Evolutionary conservation across 306 rosid species (phyloP).

Genomic region (Quercus alba): DNA sequence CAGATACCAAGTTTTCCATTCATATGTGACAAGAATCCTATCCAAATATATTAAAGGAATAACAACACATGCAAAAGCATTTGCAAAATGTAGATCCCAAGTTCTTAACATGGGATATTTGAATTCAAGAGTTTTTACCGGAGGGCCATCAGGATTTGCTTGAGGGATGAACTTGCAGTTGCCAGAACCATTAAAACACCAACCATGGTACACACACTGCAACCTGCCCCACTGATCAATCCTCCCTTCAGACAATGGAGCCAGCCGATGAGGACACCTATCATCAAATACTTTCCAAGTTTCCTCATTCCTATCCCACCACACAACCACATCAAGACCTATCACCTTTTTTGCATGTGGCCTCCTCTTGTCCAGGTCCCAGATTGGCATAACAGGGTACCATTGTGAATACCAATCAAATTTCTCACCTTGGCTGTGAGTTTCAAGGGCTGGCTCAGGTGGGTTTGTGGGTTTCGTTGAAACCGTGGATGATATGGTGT

Average conservation of each 20-base stretch:
- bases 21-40: not conserved
- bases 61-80: not conserved
- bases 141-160: slow-evolving; percentile 78
- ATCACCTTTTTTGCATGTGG: slow-evolving; percentile 77
- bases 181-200: slow-evolving; percentile 92
- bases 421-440: slow-evolving; percentile 26
- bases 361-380: slow-evolving; percentile 75
- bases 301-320: slow-evolving; percentile 91
- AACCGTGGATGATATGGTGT: slow-evolving; percentile 51
- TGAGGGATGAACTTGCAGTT: slow-evolving; percentile 87
- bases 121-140: slow-evolving; percentile 35
- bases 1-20: not conserved
- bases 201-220: slow-evolving; percentile 96
- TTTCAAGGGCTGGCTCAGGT: slow-evolving; percentile 27
- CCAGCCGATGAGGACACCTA: slow-evolving; percentile 85
- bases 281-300: slow-evolving; percentile 88
- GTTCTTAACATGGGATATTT: not conserved
- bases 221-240: slow-evolving; percentile 92
- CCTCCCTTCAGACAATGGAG: slow-evolving; percentile 91
- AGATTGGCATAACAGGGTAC: slow-evolving; percentile 84
- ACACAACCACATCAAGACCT: slow-evolving; percentile 88
- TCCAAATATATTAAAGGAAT: not conserved
- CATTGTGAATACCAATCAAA: slow-evolving; percentile 88
- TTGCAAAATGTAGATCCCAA: not conserved
- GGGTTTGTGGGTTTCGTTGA: slow-evolving; percentile 40